These are phyloP conservation scores for Trametes meyenii DNA, from an alignment of 768 basidiomycete species.

Conservation along the genomic window DNA sequence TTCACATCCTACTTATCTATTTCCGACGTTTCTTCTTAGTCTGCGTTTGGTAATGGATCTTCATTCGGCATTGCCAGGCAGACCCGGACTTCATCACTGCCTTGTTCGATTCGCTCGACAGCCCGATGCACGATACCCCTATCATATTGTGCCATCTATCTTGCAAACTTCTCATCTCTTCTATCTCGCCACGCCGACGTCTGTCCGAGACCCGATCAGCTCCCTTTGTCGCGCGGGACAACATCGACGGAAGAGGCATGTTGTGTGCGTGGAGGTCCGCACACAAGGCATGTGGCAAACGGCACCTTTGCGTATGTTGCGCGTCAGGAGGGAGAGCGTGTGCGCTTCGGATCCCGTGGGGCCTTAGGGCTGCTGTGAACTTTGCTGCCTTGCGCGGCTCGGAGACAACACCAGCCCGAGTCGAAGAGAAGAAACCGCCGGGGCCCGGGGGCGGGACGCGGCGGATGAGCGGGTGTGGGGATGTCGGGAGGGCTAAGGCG, in stretches of 20 bases:
- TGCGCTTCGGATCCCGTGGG: background rate
- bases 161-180: background rate
- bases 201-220: constrained; percentile 4
- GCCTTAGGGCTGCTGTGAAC: background rate
- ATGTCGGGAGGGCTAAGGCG: background rate
- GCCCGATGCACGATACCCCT: constrained; percentile 10
- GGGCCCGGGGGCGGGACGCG: background rate
- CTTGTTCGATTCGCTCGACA: background rate
- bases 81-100: background rate
- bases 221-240: background rate
- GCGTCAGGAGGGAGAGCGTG: constrained; percentile 10
- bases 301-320: background rate
- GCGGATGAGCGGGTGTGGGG: background rate
- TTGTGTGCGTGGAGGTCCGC: constrained; percentile 3
- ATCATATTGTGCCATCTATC: background rate
- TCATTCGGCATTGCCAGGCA: constrained; percentile 1
- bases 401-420: background rate
- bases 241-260: constrained; percentile 9
- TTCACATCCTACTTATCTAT: constrained; percentile 20
- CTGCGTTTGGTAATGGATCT: constrained; percentile 13
- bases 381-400: background rate
- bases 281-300: background rate
- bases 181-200: constrained; percentile 4
- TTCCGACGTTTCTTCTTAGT: background rate
- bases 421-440: background rate